A percentile compares a stretch with the other conserved stretches of the same genome.
Evolutionary conservation across 768 basidiomycete genomes (phyloP).

Genomic region (Xerocomellus amylosporus): DNA sequence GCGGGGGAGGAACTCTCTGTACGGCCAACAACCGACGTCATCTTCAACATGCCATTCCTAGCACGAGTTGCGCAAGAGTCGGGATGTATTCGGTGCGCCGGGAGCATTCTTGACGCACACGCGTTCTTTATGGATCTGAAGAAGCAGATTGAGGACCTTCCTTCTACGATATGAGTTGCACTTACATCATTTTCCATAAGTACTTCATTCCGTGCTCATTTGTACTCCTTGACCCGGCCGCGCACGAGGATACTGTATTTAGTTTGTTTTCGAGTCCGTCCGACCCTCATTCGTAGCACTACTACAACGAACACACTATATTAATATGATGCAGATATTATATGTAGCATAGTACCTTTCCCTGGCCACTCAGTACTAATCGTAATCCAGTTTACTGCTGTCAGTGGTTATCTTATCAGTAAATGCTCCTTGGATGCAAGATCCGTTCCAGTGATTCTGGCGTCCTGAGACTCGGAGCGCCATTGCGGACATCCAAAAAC

Average conservation of each 20-base stretch:
- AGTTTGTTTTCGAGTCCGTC: neutral
- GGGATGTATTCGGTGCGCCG: conserved; percentile 62
- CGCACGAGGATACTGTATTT: neutral
- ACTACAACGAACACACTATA: neutral
- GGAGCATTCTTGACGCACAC: conserved; percentile 63
- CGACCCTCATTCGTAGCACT: neutral
- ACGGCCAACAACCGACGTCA: conserved; percentile 55
- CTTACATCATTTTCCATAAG: neutral
- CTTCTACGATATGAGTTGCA: conserved; percentile 39
- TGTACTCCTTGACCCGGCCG: neutral
- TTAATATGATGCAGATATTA: neutral
- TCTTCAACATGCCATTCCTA: conserved; percentile 62
- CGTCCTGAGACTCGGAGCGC: neutral
- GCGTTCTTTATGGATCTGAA: conserved; percentile 54
- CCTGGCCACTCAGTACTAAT: neutral
- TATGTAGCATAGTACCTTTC: conserved; percentile 1
- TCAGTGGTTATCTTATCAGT: neutral
- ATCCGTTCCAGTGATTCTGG: conserved; percentile 13
- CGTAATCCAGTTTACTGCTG: neutral
- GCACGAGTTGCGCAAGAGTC: conserved; percentile 46
- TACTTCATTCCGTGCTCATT: neutral
- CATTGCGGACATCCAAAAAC: conserved; percentile 14
- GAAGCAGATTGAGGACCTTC: conserved; percentile 52
- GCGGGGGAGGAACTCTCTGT: conserved; percentile 56
- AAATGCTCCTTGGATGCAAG: conserved; percentile 1